Conservation (phyloP, 1,284 basidiomycete genomes). For the Termitomyces sp. region DNA sequence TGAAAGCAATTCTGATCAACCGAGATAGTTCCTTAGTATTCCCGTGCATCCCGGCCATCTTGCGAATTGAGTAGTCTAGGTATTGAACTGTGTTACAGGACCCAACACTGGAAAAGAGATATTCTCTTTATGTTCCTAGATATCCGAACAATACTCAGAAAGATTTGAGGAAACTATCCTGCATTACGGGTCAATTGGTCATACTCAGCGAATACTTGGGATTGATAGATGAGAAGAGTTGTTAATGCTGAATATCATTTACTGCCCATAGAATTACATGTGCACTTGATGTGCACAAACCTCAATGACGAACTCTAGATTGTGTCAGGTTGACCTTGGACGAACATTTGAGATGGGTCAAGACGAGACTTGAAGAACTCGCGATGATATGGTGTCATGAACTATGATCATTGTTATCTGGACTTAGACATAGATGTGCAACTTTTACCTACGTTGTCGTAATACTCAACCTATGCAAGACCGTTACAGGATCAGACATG, state of each 20-base stretch:
- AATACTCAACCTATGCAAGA: background rate
- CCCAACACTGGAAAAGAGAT: no score
- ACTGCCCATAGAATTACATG: constrained; percentile 36
- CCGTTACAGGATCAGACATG: background rate
- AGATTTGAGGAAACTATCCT: no score
- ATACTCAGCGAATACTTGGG: no score
- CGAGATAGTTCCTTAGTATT: no score
- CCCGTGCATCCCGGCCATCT: no score
- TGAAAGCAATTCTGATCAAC: background rate
- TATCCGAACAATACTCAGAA: no score
- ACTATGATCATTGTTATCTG: background rate
- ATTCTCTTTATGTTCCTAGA: no score
- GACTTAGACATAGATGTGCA: background rate
- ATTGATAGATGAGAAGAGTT: no score
- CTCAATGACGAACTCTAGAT: constrained; percentile 79
- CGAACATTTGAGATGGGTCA: constrained; percentile 79
- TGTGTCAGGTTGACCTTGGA: constrained; percentile 69
- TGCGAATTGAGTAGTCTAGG: no score
- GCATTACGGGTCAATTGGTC: no score
- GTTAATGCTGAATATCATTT: background rate
- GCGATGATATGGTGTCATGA: no score
- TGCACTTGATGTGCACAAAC: constrained; percentile 82
- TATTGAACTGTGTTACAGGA: no score
- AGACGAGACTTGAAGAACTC: constrained; percentile 37
- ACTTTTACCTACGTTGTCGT: background rate